phyloP scores from a whole-genome alignment of 108 stramenopile species.

The Fragilariopsis cylindrus region DNA sequence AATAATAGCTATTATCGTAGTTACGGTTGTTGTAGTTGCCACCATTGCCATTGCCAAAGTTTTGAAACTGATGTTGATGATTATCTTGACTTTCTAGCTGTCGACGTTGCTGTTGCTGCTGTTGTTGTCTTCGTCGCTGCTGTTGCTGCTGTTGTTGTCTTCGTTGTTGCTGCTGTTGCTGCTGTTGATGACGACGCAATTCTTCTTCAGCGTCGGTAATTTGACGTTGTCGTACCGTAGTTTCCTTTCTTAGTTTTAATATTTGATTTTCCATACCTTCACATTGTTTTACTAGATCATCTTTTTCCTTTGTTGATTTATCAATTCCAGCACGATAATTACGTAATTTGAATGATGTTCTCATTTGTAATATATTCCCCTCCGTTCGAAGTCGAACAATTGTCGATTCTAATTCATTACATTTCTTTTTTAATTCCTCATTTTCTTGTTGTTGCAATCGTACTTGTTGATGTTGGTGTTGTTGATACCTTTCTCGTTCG shows the following conservation, averaged over 20 bases:
- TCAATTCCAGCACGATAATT: conserved; percentile 1
- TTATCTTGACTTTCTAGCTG: too few species aligned
- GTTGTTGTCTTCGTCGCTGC: neutral
- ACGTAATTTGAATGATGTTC: neutral
- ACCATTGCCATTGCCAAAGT: too few species aligned
- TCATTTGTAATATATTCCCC: conserved; percentile 3
- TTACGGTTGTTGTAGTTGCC: too few species aligned
- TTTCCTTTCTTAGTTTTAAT: neutral
- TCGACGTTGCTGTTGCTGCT: too few species aligned
- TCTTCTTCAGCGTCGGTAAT: conserved; percentile 1
- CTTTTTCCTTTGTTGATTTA: neutral
- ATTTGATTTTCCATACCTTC: neutral
- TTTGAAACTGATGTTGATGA: too few species aligned
- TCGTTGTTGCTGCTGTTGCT: neutral
- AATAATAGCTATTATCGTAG: too few species aligned
- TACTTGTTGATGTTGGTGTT: neutral
- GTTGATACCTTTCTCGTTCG: neutral
- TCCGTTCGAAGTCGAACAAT: neutral
- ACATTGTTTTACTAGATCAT: neutral
- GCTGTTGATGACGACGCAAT: too few species aligned
- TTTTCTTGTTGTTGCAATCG: conserved; percentile 1
- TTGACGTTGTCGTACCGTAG: neutral
- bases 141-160: neutral
- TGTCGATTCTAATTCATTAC: neutral
- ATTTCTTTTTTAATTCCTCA: neutral